Evolutionary conservation across 139 green algal genomes (phyloP).

Genomic region (Coelastrella sp.): DNA sequence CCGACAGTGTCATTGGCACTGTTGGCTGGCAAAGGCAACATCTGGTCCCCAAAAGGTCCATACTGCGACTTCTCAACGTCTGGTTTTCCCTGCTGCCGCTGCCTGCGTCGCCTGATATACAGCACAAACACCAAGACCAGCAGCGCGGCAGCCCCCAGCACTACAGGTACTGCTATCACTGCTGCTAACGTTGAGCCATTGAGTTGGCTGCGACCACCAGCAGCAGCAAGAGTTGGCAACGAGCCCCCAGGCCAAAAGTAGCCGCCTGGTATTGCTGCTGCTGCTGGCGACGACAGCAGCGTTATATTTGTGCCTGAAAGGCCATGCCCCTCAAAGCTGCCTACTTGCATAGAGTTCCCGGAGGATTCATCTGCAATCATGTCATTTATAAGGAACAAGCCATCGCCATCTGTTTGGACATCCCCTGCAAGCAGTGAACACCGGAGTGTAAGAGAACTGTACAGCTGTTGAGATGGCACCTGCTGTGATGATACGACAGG

Average conservation of each 20-base stretch:
- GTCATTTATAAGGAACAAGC: background rate
- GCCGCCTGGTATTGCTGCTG: background rate
- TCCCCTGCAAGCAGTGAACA: background rate
- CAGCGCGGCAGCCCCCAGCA: background rate
- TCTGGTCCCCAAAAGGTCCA: background rate
- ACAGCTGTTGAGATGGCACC: too few relatives aligned
- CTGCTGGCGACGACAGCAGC: background rate
- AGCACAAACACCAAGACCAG: background rate
- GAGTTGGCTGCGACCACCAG: background rate
- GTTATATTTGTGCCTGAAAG: slow-evolving; percentile 5
- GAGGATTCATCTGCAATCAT: background rate
- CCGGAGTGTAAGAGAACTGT: too few relatives aligned
- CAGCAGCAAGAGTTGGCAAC: background rate
- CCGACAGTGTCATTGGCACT: background rate
- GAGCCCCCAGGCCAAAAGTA: slow-evolving; percentile 16
- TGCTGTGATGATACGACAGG: too few relatives aligned
- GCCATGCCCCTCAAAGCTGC: background rate
- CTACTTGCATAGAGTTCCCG: background rate
- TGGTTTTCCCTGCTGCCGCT: background rate
- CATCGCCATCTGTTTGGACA: background rate
- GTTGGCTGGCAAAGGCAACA: background rate
- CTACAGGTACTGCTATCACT: background rate
- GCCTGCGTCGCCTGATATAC: background rate
- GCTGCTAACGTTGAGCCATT: background rate
- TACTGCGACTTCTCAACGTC: background rate